Percentiles rank a stretch among this genome's conserved stretches.
Evolutionary conservation across 352 stramenopile species (phyloP).

Genomic region (Pythium pectinolyticum): DNA sequence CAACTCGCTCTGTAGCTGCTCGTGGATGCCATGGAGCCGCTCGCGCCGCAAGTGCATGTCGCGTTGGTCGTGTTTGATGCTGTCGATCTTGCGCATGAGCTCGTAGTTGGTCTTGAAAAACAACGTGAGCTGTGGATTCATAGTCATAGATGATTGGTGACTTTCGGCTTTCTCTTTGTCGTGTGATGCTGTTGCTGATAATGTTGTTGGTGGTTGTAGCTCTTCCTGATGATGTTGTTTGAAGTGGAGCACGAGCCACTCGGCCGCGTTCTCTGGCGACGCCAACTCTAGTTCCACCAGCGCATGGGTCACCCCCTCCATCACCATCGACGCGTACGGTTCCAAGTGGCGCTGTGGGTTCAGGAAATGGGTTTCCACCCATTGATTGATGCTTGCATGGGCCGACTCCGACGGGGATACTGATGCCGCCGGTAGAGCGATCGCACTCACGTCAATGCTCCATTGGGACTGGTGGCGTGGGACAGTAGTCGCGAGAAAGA

Average conservation of each 20-base stretch:
- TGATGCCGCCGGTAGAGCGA: slow-evolving; percentile 24
- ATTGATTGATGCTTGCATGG: slow-evolving; percentile 12
- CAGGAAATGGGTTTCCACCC: slow-evolving; percentile 21
- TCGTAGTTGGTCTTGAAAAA: slow-evolving; percentile 70
- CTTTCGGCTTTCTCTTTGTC: not conserved
- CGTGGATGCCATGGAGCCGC: slow-evolving; percentile 25
- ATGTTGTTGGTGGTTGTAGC: slow-evolving; percentile 15
- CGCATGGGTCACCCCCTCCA: slow-evolving; percentile 38
- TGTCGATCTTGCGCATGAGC: slow-evolving; percentile 52
- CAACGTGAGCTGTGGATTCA: slow-evolving; percentile 15
- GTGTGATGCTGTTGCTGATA: not conserved
- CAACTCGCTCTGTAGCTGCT: slow-evolving; percentile 41
- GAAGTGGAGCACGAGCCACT: slow-evolving; percentile 51
- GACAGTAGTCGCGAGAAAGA: slow-evolving; percentile 39
- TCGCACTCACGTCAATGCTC: slow-evolving; percentile 40
- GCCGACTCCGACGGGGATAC: not conserved
- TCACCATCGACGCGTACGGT: slow-evolving; percentile 42
- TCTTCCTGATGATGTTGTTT: slow-evolving; percentile 21
- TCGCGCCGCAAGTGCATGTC: slow-evolving; percentile 40
- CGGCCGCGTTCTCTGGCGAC: slow-evolving; percentile 34
- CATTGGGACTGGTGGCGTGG: slow-evolving; percentile 43
- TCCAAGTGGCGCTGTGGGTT: slow-evolving; percentile 43
- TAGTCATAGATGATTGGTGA: not conserved
- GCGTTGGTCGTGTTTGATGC: slow-evolving; percentile 42
- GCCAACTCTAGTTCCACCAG: slow-evolving; percentile 48